Percentiles rank a stretch among this genome's conserved stretches.
Conservation (phyloP, 2,329 filamentous ascomycete species). For the Calonectria hawksworthii region DNA sequence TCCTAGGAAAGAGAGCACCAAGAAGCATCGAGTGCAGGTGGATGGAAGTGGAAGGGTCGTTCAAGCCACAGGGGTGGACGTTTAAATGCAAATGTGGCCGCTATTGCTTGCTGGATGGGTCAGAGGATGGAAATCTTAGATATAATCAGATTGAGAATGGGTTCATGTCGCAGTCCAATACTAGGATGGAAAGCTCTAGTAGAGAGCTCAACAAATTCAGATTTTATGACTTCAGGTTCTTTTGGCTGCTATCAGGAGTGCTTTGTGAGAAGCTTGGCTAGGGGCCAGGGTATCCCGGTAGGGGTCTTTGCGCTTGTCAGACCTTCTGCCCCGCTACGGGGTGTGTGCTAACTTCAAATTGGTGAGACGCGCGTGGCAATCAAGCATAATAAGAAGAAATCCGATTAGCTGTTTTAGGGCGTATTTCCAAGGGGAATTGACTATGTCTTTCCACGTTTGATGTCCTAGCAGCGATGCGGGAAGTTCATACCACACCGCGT, state of each 20-base stretch:
- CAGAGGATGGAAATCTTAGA: neutral
- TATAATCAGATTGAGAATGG: neutral
- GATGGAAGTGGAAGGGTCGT: slow-evolving; percentile 29
- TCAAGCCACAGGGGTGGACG: neutral
- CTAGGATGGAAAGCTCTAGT: neutral
- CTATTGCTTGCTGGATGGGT: neutral
- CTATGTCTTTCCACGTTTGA: neutral
- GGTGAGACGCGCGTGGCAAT: neutral
- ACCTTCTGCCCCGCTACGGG: neutral
- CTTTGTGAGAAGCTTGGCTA: neutral
- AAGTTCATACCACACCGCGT: neutral
- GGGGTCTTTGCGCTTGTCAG: neutral
- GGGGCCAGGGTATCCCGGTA: neutral
- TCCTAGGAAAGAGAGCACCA: slow-evolving; percentile 45
- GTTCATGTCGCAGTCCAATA: neutral
- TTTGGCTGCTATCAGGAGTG: neutral
- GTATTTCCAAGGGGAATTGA: neutral
- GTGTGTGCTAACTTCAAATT: neutral
- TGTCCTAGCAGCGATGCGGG: neutral
- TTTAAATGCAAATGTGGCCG: neutral
- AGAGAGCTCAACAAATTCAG: neutral
- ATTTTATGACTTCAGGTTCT: neutral
- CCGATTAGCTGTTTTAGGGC: neutral
- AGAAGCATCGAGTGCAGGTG: slow-evolving; percentile 41
- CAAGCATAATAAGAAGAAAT: neutral